These are phyloP conservation scores for Exophiala dermatitidis DNA, from an alignment of 2,329 filamentous ascomycete species.

Conservation along the genomic window DNA sequence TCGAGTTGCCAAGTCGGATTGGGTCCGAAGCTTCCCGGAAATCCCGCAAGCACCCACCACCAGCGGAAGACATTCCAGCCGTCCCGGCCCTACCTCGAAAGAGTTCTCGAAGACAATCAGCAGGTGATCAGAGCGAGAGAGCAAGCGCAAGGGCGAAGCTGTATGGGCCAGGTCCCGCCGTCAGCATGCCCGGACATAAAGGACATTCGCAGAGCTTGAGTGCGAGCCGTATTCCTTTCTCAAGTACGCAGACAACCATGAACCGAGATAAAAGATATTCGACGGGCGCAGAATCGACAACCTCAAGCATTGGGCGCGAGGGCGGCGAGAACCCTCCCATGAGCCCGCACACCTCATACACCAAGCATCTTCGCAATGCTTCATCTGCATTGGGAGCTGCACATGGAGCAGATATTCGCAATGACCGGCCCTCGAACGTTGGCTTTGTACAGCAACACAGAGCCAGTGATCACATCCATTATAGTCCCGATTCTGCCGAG, in stretches of 20 bases:
- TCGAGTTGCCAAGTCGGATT: slow-evolving; percentile 58
- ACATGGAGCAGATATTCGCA: slow-evolving; percentile 32
- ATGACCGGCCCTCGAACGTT: slow-evolving; percentile 42
- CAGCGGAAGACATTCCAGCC: slow-evolving; percentile 33
- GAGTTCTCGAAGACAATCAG: slow-evolving; percentile 59
- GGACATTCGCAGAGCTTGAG: slow-evolving; percentile 20
- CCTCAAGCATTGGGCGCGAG: slow-evolving; percentile 33
- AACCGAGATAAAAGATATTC: slow-evolving; percentile 18
- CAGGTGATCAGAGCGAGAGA: slow-evolving; percentile 16
- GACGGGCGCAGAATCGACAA: slow-evolving; percentile 30
- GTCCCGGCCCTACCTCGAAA: slow-evolving; percentile 61
- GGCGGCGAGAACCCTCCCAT: slow-evolving; percentile 25
- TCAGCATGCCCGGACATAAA: not conserved
- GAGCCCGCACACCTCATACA: slow-evolving; percentile 17
- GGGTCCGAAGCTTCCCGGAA: slow-evolving; percentile 45
- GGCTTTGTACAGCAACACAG: slow-evolving; percentile 46
- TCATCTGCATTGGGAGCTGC: slow-evolving; percentile 29
- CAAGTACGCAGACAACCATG: slow-evolving; percentile 14
- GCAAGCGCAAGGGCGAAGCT: slow-evolving; percentile 12
- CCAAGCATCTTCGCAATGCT: slow-evolving; percentile 28
- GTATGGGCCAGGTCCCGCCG: slow-evolving; percentile 9
- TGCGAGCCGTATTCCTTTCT: slow-evolving; percentile 39
- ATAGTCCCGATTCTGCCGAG: slow-evolving; percentile 31
- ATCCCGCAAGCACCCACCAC: slow-evolving; percentile 17
- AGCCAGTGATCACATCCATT: slow-evolving; percentile 43